phyloP scores from a whole-genome alignment of 1,284 basidiomycete species.

The Puccinia polysora region DNA sequence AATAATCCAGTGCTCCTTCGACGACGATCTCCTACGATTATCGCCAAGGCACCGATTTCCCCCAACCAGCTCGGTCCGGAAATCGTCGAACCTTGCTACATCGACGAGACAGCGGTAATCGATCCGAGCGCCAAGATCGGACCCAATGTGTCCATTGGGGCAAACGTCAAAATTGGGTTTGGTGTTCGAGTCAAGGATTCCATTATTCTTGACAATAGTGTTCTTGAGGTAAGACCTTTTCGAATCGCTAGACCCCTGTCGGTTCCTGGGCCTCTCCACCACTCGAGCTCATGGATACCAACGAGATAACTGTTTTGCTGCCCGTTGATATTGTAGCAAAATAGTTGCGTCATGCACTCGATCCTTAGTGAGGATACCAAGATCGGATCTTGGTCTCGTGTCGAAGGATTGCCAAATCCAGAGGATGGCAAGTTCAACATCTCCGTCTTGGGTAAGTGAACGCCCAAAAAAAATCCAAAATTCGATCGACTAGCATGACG shows the following conservation, averaged over 20 bases:
- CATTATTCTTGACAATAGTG: constrained; percentile 56
- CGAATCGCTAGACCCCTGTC: neutral
- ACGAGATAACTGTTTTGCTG: neutral
- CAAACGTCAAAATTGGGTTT: constrained; percentile 54
- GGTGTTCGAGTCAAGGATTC: constrained; percentile 57
- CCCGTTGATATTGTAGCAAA: constrained; percentile 49
- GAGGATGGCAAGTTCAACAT: constrained; percentile 55
- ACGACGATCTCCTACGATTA: constrained; percentile 51
- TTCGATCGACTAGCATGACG: neutral
- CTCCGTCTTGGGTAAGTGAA: constrained; percentile 55
- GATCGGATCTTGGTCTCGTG: constrained; percentile 57
- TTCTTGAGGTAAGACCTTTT: constrained; percentile 52
- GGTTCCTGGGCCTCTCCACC: neutral
- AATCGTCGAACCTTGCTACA: constrained; percentile 56
- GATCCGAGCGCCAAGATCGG: constrained; percentile 49
- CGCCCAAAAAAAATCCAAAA: neutral
- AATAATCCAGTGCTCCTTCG: constrained; percentile 51
- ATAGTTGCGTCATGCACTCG: constrained; percentile 56
- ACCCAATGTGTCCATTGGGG: constrained; percentile 48
- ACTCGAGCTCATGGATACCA: too few species aligned
- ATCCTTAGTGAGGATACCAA: constrained; percentile 55
- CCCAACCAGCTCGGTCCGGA: constrained; percentile 48
- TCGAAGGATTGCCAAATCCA: constrained; percentile 54
- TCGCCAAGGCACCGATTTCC: constrained; percentile 44
- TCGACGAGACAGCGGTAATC: constrained; percentile 52